A percentile compares a stretch with the other conserved stretches of the same genome.
phyloP scores from a whole-genome alignment of 257 asterid species.

The Rauvolfia tetraphylla region DNA sequence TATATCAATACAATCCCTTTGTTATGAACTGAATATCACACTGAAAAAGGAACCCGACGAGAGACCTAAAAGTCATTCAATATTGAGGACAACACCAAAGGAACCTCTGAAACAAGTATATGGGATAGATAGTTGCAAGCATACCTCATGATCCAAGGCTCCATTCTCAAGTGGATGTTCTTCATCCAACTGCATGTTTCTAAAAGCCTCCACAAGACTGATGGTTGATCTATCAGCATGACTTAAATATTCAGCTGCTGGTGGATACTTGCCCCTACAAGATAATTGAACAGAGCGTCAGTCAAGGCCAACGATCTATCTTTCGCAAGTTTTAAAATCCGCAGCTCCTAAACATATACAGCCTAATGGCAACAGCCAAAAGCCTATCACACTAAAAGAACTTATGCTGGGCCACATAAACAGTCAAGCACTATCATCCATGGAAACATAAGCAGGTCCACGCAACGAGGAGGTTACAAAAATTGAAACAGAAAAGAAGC shows the following conservation, averaged over 20 bases:
- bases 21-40: neutral
- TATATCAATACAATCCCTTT: neutral
- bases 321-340: neutral
- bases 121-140: neutral
- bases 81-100: neutral
- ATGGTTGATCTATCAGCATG: constrained; percentile 61
- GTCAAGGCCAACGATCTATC: neutral
- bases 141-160: constrained; percentile 71
- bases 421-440: neutral
- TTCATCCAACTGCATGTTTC: constrained; percentile 69
- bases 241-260: constrained; percentile 63
- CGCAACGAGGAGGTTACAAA: neutral
- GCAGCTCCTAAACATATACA: neutral
- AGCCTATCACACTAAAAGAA: neutral
- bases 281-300: constrained; percentile 4
- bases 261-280: constrained; percentile 66
- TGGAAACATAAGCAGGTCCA: neutral
- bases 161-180: constrained; percentile 77
- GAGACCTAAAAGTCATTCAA: neutral
- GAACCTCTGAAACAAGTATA: neutral
- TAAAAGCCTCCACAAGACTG: constrained; percentile 74
- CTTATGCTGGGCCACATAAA: neutral
- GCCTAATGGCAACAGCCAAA: neutral
- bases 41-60: neutral
- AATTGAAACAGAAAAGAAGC: neutral